phyloP scores from a whole-genome alignment of 2,329 filamentous ascomycete species.

The Botrytis fragariae region DNA sequence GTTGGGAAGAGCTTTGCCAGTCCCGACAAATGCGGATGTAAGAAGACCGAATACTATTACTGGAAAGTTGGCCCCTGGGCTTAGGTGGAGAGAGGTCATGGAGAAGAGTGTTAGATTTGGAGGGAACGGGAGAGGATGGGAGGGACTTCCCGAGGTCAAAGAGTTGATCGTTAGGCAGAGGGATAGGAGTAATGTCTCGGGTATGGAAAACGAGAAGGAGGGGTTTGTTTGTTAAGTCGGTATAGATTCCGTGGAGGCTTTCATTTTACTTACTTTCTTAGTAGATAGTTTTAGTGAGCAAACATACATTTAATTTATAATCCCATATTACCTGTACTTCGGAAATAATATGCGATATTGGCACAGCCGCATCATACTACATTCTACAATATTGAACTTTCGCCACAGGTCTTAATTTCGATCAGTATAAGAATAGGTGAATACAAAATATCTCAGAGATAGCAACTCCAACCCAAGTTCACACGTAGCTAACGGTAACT shows the following conservation, averaged over 20 bases:
- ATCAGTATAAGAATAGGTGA: not conserved
- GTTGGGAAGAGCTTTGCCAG: conserved; percentile 36
- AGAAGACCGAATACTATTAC: conserved; percentile 39
- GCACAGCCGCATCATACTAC: not conserved
- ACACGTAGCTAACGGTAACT: too few species aligned
- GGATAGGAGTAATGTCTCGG: not conserved
- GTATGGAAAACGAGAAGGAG: not conserved
- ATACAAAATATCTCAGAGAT: not conserved
- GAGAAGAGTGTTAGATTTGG: conserved; percentile 38
- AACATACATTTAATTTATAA: not conserved
- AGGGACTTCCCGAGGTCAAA: conserved; percentile 38
- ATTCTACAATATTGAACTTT: not conserved
- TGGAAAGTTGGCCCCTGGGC: conserved; percentile 36
- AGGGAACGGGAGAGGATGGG: conserved; percentile 37
- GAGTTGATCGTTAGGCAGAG: conserved; percentile 37
- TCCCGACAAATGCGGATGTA: conserved; percentile 38
- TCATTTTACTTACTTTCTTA: not conserved
- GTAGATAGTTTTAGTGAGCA: not conserved
- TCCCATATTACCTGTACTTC: not conserved
- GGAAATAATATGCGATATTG: not conserved
- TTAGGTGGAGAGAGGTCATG: conserved; percentile 38
- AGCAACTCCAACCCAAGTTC: too few species aligned
- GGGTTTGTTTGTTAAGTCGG: not conserved
- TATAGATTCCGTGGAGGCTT: not conserved
- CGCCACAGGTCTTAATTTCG: not conserved